phyloP scores from a whole-genome alignment of 177 flowering plant genomes.

The Telopea speciosissima region DNA sequence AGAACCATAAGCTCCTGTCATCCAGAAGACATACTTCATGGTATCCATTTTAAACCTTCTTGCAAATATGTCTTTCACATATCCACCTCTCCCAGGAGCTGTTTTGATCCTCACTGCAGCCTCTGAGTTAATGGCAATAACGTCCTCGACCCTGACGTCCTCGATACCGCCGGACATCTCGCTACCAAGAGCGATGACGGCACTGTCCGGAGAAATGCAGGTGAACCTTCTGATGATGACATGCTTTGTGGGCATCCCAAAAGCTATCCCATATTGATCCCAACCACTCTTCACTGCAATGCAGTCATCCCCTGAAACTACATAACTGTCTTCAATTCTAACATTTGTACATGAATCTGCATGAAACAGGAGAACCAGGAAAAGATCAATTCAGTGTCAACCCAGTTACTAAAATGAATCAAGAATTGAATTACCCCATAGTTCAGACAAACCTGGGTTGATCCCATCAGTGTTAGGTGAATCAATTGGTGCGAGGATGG shows the following conservation, averaged over 20 bases:
- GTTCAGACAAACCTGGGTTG: slow-evolving; percentile 41
- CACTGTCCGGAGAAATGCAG: slow-evolving; percentile 57
- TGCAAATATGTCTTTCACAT: slow-evolving; percentile 44
- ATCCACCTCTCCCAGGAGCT: slow-evolving; percentile 59
- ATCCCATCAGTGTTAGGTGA: slow-evolving; percentile 73
- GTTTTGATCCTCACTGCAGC: slow-evolving; percentile 59
- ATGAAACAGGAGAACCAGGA: neutral
- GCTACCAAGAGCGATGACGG: slow-evolving; percentile 50
- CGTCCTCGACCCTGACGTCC: slow-evolving; percentile 53
- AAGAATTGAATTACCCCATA: no score
- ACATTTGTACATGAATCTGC: slow-evolving; percentile 52
- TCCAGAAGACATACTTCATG: slow-evolving; percentile 59
- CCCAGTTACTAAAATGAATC: neutral
- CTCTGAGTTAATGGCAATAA: slow-evolving; percentile 39
- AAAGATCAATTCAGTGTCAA: neutral
- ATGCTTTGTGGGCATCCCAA: slow-evolving; percentile 50
- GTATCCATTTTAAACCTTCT: slow-evolving; percentile 40
- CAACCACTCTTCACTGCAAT: slow-evolving; percentile 59
- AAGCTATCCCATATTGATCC: slow-evolving; percentile 53
- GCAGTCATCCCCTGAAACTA: slow-evolving; percentile 68
- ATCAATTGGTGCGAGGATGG: slow-evolving; percentile 49
- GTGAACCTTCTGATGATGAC: slow-evolving; percentile 45
- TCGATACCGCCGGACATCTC: slow-evolving; percentile 65
- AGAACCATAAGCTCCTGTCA: slow-evolving; percentile 46
- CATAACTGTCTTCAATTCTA: slow-evolving; percentile 48